Conservation (phyloP, 108 stramenopile species). For the Skeletonema potamos region DNA sequence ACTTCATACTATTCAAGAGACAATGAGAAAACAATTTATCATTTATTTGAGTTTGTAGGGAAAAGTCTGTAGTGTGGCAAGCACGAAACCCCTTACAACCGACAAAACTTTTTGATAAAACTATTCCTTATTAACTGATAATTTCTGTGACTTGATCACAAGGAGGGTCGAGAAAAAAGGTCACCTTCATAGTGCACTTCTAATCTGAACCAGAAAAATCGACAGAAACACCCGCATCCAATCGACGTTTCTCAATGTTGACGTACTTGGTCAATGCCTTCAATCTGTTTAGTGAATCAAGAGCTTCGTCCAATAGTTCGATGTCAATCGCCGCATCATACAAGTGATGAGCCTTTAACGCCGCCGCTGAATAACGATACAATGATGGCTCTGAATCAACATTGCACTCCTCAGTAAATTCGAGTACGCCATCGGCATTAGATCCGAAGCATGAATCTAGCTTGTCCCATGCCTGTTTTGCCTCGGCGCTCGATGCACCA, state of each 20-base stretch:
- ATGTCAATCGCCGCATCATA: background rate
- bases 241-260: background rate
- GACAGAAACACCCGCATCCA: background rate
- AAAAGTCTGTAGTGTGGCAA: too few species aligned
- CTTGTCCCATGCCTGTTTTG: background rate
- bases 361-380: background rate
- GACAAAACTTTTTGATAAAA: too few species aligned
- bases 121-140: too few species aligned
- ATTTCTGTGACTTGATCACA: too few species aligned
- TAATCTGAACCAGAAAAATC: too few species aligned
- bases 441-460: background rate
- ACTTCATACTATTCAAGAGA: too few species aligned
- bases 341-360: background rate
- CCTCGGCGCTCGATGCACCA: background rate
- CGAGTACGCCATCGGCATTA: background rate
- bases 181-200: too few species aligned
- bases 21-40: too few species aligned
- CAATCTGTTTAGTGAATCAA: background rate
- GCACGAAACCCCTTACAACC: too few species aligned
- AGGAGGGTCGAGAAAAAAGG: too few species aligned
- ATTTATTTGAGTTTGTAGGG: too few species aligned
- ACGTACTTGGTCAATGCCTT: background rate
- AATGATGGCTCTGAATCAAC: background rate
- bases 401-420: background rate
- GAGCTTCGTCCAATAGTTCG: background rate